These are phyloP conservation scores for Torrubiellomyces zombiae DNA, from an alignment of 2,329 filamentous ascomycete genomes.

Conservation along the genomic window DNA sequence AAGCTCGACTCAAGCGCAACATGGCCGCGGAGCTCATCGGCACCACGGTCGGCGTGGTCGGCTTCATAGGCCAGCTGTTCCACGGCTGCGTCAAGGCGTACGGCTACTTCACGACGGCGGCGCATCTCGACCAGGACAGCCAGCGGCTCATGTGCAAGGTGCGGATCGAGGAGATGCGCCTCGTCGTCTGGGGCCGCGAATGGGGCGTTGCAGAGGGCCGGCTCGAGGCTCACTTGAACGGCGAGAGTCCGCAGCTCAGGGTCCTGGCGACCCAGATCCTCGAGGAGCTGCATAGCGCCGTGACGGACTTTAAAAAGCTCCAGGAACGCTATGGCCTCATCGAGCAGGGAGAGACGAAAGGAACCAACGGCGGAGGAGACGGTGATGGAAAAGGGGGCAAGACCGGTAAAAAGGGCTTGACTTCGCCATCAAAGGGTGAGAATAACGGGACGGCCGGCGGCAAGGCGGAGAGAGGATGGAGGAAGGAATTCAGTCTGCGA, in stretches of 20 bases:
- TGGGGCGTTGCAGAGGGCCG: slow-evolving; percentile 29
- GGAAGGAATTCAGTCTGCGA: slow-evolving; percentile 16
- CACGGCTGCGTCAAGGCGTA: slow-evolving; percentile 29
- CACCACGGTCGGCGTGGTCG: slow-evolving; percentile 25
- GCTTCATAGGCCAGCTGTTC: slow-evolving; percentile 28
- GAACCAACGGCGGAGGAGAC: neutral
- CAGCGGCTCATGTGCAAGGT: slow-evolving; percentile 29
- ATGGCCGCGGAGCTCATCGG: slow-evolving; percentile 23
- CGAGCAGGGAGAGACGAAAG: slow-evolving; percentile 10
- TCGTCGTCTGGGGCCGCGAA: slow-evolving; percentile 28
- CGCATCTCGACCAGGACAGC: slow-evolving; percentile 24
- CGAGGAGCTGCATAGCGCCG: slow-evolving; percentile 23
- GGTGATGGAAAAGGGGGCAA: slow-evolving; percentile 3
- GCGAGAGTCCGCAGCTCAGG: slow-evolving; percentile 19
- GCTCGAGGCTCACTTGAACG: slow-evolving; percentile 24
- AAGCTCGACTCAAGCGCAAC: neutral
- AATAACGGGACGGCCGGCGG: slow-evolving; percentile 4
- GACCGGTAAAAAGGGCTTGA: no score
- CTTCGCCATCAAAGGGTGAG: no score
- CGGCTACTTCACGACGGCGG: slow-evolving; percentile 24
- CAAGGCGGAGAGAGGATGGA: slow-evolving; percentile 14
- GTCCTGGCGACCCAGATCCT: slow-evolving; percentile 24
- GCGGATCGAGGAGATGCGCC: slow-evolving; percentile 31
- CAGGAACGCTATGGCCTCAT: slow-evolving; percentile 24
- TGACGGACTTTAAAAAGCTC: slow-evolving; percentile 25